Conservation (phyloP, 2,329 filamentous ascomycete species). For the Aspergillus sojae region DNA sequence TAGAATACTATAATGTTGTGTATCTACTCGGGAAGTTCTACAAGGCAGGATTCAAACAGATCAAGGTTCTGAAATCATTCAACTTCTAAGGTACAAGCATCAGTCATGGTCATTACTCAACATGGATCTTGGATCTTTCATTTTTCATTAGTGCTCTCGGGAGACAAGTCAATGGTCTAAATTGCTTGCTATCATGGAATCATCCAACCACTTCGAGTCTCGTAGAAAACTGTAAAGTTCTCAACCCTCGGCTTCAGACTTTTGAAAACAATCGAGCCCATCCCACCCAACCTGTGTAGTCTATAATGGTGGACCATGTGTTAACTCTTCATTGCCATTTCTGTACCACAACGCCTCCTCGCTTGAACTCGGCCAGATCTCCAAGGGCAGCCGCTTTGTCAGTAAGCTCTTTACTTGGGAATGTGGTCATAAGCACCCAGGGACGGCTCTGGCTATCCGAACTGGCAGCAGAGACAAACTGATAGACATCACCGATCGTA, state of each 20-base stretch:
- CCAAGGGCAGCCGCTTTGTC: slow-evolving; percentile 54
- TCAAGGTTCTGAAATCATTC: neutral
- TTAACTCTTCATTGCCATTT: slow-evolving; percentile 44
- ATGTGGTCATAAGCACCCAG: slow-evolving; percentile 67
- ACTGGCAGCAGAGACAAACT: slow-evolving; percentile 60
- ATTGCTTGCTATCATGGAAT: neutral
- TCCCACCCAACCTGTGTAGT: neutral
- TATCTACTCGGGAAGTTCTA: neutral
- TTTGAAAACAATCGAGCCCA: neutral
- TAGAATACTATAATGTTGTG: neutral
- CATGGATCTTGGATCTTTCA: neutral
- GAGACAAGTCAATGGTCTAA: neutral
- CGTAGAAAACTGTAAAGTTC: neutral
- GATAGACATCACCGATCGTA: slow-evolving; percentile 66
- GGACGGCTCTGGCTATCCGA: slow-evolving; percentile 51
- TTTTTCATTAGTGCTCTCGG: neutral
- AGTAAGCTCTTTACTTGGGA: slow-evolving; percentile 63
- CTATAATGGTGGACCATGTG: neutral
- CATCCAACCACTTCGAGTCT: neutral
- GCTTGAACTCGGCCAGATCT: slow-evolving; percentile 53
- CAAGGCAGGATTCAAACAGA: neutral
- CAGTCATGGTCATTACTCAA: neutral
- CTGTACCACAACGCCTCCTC: slow-evolving; percentile 54
- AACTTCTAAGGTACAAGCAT: neutral
- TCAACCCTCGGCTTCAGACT: neutral